Percentiles rank a stretch among this genome's conserved stretches.
These are phyloP conservation scores for Fusarium fracticaudum DNA, from an alignment of 2,329 filamentous ascomycete species.

Conservation along the genomic window DNA sequence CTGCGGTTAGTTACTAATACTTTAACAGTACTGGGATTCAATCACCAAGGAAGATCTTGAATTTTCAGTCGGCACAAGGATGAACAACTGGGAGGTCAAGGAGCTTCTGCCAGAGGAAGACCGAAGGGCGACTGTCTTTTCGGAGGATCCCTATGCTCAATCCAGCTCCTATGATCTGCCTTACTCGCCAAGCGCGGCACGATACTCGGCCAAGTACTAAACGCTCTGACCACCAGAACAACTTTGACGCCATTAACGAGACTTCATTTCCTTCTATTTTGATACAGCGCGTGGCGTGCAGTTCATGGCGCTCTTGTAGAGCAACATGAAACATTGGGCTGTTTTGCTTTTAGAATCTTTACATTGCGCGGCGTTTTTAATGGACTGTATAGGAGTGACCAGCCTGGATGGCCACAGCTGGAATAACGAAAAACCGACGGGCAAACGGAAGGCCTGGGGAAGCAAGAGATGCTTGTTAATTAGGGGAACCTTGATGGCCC, in stretches of 20 bases:
- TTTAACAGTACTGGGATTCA: constrained; percentile 89
- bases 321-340: constrained; percentile 4
- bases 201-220: constrained; percentile 60
- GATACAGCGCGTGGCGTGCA: constrained; percentile 14
- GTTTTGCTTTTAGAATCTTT: constrained; percentile 26
- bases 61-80: constrained; percentile 93
- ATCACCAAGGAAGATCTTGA: constrained; percentile 98
- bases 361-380: constrained; percentile 39
- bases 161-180: constrained; percentile 63
- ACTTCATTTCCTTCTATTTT: constrained; percentile 27
- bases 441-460: constrained; percentile 7
- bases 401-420: constrained; percentile 4
- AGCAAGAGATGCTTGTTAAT: constrained; percentile 24
- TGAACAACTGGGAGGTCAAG: constrained; percentile 99
- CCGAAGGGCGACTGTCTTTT: constrained; percentile 76
- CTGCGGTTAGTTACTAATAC: constrained; percentile 5
- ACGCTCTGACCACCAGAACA: not conserved
- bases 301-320: constrained; percentile 3
- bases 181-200: constrained; percentile 56
- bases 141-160: constrained; percentile 72
- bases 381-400: constrained; percentile 15
- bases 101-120: constrained; percentile 86
- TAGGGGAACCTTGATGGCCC: constrained; percentile 1
- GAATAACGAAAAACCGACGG: constrained; percentile 17
- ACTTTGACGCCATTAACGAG: constrained; percentile 31